Base-by-base conservation (phyloP, 495 filamentous ascomycete species). In the Talaromyces liani region DNA sequence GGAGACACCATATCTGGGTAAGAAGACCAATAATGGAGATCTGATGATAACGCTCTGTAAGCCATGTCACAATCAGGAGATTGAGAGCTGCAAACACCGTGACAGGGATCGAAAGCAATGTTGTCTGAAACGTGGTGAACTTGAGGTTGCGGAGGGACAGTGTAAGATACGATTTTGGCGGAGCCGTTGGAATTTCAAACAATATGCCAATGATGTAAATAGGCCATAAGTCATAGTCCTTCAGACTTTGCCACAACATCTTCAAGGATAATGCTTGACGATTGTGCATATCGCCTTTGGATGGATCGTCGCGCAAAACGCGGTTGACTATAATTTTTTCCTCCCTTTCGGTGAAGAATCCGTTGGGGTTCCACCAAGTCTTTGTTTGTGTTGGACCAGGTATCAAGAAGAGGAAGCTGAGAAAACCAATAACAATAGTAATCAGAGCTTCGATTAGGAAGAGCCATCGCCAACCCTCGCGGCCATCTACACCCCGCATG, bases 281-380 rank as follows among this genome's bases (percentile, higher is more conserved):
- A 54, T 80, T 80, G 62, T 82, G 79, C 80, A 83, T 83, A 16
- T 73, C 68, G 36, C 83, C 83, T 71, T 90, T 90, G 36, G 78
- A 82, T 0, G 89, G 89, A 67, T 91, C 88, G 54, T 91, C 88
- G 14, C 87, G 79, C 6, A 91, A 71, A 9, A 91, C 79, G 4
- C 89, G 80, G 64, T 88, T 92, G 10, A 89, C 87, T 20, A 91
- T 85, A 67, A 91, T 90, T 5, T 73, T 79, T 66, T 88, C 85
- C 65, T 91, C 85, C 0, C 80, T 72, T 59, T 85, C 84, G 1
- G 74, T 80, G 65, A 90, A 91, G 82, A 84, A 90, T 0, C 88
- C 89, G 58, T 82, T 84, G 2, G 86, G 85, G 33, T 86, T 79
- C 66, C 86, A 85, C 79, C 80, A 84, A 47, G 79, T 86, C 24